Conservation (phyloP, 2,329 filamentous ascomycete genomes). For the Diplodia intermedia region DNA sequence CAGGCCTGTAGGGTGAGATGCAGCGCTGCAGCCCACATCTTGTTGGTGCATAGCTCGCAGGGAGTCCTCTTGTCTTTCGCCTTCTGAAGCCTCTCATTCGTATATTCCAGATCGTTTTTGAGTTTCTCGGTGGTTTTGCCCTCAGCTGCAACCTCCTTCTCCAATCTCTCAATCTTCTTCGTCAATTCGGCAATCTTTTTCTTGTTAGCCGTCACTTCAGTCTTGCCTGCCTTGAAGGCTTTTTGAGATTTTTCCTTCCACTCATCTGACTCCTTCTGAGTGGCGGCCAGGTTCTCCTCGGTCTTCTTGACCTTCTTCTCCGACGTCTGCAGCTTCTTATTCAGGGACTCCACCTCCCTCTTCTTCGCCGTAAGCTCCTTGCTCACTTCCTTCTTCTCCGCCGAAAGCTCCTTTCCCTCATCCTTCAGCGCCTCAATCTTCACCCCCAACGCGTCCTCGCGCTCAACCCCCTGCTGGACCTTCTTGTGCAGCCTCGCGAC, state of each 20-base stretch:
- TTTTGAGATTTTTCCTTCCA: background rate
- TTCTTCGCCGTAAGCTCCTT: background rate
- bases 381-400: background rate
- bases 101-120: background rate
- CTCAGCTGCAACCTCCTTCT: background rate
- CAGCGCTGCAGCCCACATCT: background rate
- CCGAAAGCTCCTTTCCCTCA: background rate
- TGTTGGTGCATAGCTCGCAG: background rate
- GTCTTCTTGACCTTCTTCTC: background rate
- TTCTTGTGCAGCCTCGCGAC: background rate
- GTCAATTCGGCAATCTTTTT: background rate
- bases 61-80: background rate
- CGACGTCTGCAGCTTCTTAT: background rate
- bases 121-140: background rate
- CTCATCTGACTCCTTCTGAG: background rate
- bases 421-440: background rate
- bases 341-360: background rate
- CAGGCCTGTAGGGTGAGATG: background rate
- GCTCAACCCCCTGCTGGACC: no score
- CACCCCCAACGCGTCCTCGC: background rate
- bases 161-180: background rate
- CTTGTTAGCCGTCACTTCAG: no score
- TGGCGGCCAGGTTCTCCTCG: background rate
- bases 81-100: background rate
- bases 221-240: background rate